These are phyloP conservation scores for Aspergillus sp. DNA, from an alignment of 2,329 filamentous ascomycete species.

Conservation along the genomic window DNA sequence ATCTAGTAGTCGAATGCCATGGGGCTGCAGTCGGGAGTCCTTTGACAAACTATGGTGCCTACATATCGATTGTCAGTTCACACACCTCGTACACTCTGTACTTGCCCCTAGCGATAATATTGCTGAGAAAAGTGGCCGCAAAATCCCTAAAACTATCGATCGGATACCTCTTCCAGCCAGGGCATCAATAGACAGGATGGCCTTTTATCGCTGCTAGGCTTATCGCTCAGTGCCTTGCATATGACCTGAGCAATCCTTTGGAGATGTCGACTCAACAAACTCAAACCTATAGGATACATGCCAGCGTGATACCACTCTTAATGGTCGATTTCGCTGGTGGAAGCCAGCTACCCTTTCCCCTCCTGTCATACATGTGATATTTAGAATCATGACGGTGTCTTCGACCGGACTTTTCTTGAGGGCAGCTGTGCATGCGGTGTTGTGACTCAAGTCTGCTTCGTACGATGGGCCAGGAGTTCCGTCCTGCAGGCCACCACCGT, in stretches of 20 bases:
- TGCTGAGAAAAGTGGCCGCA: neutral
- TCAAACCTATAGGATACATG: neutral
- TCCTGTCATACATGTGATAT: neutral
- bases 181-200: neutral
- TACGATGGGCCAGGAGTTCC: neutral
- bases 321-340: neutral
- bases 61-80: neutral
- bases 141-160: neutral
- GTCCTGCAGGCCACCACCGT: neutral
- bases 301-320: neutral
- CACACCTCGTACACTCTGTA: neutral
- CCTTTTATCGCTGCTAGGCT: neutral
- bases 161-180: neutral
- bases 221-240: neutral
- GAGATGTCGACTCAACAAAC: neutral
- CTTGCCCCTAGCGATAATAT: no score
- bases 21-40: no score
- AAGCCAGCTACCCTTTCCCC: neutral
- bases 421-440: neutral
- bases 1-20: no score
- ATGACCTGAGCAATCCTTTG: neutral
- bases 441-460: neutral
- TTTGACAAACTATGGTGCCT: no score
- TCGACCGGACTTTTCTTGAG: neutral
- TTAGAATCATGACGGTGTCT: neutral